A percentile compares a stretch with the other conserved stretches of the same genome.
Evolutionary conservation across 2,329 filamentous ascomycete species (phyloP).

Genomic region (Beauveria bassiana): DNA sequence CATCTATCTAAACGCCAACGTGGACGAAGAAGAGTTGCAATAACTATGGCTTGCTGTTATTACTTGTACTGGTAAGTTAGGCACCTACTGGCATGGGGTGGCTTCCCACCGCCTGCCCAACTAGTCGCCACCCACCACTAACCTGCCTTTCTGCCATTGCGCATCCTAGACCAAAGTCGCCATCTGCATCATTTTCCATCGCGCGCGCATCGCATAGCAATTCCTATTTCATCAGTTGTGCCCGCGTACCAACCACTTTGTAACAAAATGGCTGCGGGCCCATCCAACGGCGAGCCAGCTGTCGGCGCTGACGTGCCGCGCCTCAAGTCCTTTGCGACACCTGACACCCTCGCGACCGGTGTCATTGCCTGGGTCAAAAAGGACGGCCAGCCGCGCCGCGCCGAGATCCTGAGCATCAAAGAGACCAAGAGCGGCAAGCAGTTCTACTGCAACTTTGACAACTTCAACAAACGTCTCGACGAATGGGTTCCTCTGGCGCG

Average conservation of each 20-base stretch:
- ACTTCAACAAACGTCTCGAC: conserved; percentile 81
- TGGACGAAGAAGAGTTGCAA: neutral
- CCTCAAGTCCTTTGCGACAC: conserved; percentile 74
- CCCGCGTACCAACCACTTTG: neutral
- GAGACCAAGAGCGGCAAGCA: conserved; percentile 81
- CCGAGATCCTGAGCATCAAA: conserved; percentile 92
- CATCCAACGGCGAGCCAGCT: conserved; percentile 41
- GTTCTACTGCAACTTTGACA: conserved; percentile 96
- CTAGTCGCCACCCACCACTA: conserved; percentile 4
- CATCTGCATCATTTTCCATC: neutral
- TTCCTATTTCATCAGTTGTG: neutral
- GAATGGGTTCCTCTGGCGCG: conserved; percentile 84
- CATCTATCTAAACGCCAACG: no score
- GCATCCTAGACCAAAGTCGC: neutral
- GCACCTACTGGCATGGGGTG: neutral
- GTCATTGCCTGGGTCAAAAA: conserved; percentile 56
- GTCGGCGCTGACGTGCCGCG: conserved; percentile 51
- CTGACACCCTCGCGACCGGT: conserved; percentile 63
- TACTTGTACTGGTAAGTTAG: neutral
- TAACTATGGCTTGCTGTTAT: neutral
- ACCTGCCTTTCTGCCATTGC: neutral
- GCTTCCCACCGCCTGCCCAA: conserved; percentile 6
- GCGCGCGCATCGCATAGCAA: neutral
- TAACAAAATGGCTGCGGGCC: conserved; percentile 41
- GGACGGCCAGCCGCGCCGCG: conserved; percentile 80